Base-by-base conservation (phyloP, 73 alveolate genomes). In the Paramecium primaurelia region DNA sequence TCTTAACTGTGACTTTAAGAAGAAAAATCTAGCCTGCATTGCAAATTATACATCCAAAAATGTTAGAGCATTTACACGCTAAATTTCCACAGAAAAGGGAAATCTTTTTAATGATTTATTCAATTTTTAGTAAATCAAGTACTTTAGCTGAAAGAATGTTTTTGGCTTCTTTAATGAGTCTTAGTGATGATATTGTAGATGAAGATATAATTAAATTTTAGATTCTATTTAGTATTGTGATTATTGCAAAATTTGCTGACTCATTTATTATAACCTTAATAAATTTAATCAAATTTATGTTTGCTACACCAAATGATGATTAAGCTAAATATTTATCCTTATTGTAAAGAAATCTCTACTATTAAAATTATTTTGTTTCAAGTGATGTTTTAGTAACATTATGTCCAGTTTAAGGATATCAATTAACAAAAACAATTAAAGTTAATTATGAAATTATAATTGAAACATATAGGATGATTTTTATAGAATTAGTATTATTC, bases 331-430 rank as follows among this genome's bases (percentile, higher is more conserved):
- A 75, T 37, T 75, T 75, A 75, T 75, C 58, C 4, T 75, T 37
- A 10, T n/a, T 75, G 49, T 40, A 75, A 75, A 30, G 60, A 34
- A 75, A 34, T 32, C 18, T 75, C 18, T 75, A 34, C 18, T 20
- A 37, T 11, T 30, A 75, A 75, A 75, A 37, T 45, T 75, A 75
- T 75, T 75, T 14, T 10, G 26, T 75, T 37, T 22, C 49, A 75
- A 75, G 60, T 75, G 88, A 75, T 75, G 49, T 75, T 10, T 40
- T 75, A 75, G 34, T 75, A 1, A 11, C 88, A 14, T 37, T 75
- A 75, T 75, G 88, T n/a, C 88, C 88, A 14, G 68, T 37, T n/a
- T 22, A 75, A 37, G 88, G 88, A n/a, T 34, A 16, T 75, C 8
- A 37, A 37, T 22, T 75, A 22, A 75, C 58, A 14, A 75, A 75